Base-by-base conservation (phyloP, 2,329 filamentous ascomycete genomes). In the Incumbomyces lentus region DNA sequence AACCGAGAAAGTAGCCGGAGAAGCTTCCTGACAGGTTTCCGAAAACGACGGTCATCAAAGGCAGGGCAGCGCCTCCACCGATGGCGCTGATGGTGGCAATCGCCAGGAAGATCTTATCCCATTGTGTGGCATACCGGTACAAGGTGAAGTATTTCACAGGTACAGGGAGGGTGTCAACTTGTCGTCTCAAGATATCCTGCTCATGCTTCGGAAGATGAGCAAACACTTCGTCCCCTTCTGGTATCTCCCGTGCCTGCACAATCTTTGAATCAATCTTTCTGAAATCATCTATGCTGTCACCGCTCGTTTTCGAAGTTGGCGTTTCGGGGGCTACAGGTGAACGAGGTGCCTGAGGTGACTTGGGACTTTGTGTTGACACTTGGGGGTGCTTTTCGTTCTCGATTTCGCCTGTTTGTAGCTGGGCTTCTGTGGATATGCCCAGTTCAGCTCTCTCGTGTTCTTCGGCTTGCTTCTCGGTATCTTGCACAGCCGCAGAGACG, bases 41-140 rank as follows among this genome's bases (percentile, higher is more conserved):
- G 58, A 93, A 93, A 30, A 94, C 62, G 48, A 77, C 69, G 0
- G 86, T 90, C 79, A 92, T 90, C 18, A 88, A 68, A 5, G 86
- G 86, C 50, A 90, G 64, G 6, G 82, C 81, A 46, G 84, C 84
- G 50, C 86, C 86, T 14, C 79, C 82, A 30, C 73, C 79, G 53
- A 89, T 84, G 52, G 84, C 75, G 48, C 76, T 77, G 45, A 90
- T 57, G 22, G 70, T 60, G 42, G 81, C 76, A 46, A 86, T 63
- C 33, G 64, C 57, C 34, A 87, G 73, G 59, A 88, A 78, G 50
- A 80, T 53, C 13, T 81, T 58, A 58, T 89, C 84, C 53, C 71
- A 74, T 40, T 65, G 71, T 1, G 79, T 81, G 2, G 84, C 76
- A 68, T 86, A 89, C 52, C 84, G 78, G 61, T 78, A 87, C 16